These are phyloP conservation scores for Exophiala spinifera DNA, from an alignment of 2,329 filamentous ascomycete species.

Conservation along the genomic window DNA sequence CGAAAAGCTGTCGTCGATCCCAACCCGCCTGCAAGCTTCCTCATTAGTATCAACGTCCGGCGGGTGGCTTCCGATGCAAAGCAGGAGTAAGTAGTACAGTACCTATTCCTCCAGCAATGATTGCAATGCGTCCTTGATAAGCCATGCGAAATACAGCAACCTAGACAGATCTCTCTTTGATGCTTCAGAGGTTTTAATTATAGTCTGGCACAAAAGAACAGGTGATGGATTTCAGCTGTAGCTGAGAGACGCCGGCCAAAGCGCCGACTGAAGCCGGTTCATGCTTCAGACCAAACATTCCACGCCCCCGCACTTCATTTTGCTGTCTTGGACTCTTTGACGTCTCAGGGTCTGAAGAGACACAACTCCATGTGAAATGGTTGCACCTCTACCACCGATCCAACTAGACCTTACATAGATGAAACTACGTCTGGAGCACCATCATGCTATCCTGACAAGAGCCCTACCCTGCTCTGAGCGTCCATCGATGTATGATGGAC, in stretches of 20 bases:
- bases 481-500: no score
- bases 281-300: no score
- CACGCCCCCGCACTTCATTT: neutral
- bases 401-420: no score
- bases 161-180: neutral
- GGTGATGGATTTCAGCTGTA: neutral
- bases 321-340: no score
- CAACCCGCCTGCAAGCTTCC: conserved; percentile 36
- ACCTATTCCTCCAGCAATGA: conserved; percentile 46
- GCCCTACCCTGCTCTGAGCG: no score
- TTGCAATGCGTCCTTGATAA: conserved; percentile 40
- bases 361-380: no score
- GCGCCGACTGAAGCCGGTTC: neutral
- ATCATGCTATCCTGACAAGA: no score
- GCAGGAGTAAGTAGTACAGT: no score
- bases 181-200: no score
- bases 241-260: neutral
- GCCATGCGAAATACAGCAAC: conserved; percentile 31
- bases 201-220: no score
- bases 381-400: no score
- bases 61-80: neutral
- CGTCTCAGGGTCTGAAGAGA: neutral
- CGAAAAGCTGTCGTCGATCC: conserved; percentile 44
- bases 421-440: no score
- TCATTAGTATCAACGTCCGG: neutral